Evolutionary conservation across 768 basidiomycete genomes (phyloP).

Genomic region (Suillus americanus): DNA sequence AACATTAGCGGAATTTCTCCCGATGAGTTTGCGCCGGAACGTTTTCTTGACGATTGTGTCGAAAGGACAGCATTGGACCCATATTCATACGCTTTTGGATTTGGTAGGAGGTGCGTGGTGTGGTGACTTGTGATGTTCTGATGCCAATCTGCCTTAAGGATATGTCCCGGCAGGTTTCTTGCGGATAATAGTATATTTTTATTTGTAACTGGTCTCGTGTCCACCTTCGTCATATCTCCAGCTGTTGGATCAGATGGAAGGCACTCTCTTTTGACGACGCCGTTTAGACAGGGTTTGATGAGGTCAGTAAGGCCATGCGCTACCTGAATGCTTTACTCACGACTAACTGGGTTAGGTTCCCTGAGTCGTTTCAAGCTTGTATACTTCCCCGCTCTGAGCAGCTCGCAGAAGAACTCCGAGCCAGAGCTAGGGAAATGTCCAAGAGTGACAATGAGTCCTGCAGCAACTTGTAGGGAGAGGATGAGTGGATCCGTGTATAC

Average conservation of each 20-base stretch:
- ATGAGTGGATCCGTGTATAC: background rate
- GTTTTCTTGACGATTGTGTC: background rate
- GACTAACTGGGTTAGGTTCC: background rate
- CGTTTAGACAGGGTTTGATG: conserved; percentile 1
- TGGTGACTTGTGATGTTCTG: background rate
- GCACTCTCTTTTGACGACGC: background rate
- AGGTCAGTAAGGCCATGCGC: background rate
- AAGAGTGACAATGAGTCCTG: background rate
- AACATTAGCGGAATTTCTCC: conserved; percentile 4
- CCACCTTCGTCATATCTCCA: conserved; percentile 4
- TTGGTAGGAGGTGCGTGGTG: conserved; percentile 1
- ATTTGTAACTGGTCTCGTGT: background rate
- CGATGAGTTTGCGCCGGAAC: background rate
- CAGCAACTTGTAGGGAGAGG: background rate
- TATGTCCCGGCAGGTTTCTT: conserved; percentile 1
- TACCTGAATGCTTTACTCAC: background rate
- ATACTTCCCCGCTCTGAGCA: conserved; percentile 4
- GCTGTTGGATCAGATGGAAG: background rate
- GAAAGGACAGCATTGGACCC: conserved; percentile 6
- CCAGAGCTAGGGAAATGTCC: background rate
- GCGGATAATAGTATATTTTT: conserved; percentile 5
- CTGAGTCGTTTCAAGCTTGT: background rate
- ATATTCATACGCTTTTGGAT: conserved; percentile 5
- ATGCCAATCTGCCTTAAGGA: background rate
- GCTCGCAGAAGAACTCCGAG: background rate